A percentile compares a stretch with the other conserved stretches of the same genome.
phyloP scores from a whole-genome alignment of 352 stramenopile species.

The Globisporangium mamillatum region DNA sequence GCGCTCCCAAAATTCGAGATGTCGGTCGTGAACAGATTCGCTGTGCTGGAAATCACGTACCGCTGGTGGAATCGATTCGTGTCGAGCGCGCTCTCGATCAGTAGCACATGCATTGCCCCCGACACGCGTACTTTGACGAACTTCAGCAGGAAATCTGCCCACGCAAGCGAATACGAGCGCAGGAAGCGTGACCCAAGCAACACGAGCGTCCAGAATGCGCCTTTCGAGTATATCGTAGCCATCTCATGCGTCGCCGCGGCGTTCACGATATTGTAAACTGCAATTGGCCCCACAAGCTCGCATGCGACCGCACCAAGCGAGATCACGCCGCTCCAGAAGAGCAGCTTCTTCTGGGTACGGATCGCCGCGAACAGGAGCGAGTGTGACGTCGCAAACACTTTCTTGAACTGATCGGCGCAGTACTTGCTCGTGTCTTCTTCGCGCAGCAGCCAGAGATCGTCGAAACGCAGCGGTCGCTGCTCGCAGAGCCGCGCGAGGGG shows the following conservation, averaged over 20 bases:
- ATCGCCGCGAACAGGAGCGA: conserved; percentile 27
- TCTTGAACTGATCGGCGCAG: conserved; percentile 21
- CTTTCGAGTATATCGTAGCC: conserved; percentile 22
- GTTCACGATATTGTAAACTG: conserved; percentile 29
- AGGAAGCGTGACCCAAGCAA: conserved; percentile 31
- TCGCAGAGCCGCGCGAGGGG: conserved; percentile 24
- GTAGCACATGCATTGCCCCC: conserved; percentile 25
- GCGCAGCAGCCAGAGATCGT: conserved; percentile 36
- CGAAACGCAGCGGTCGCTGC: conserved; percentile 22
- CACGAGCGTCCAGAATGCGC: conserved; percentile 28
- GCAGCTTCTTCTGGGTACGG: conserved; percentile 18
- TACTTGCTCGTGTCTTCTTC: conserved; percentile 23
- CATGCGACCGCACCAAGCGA: conserved; percentile 27
- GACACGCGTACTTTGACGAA: conserved; percentile 23
- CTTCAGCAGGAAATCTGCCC: conserved; percentile 30
- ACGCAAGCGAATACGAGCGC: conserved; percentile 29
- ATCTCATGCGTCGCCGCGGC: conserved; percentile 22
- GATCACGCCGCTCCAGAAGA: conserved; percentile 29
- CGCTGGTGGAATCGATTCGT: conserved; percentile 1
- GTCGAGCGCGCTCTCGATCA: conserved; percentile 30
- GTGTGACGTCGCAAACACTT: conserved; percentile 13
- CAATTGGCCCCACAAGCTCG: conserved; percentile 28
- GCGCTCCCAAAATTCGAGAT: conserved; percentile 18
- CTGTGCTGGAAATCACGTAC: not conserved
- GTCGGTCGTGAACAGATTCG: conserved; percentile 37